Base-by-base conservation (phyloP, 2,329 filamentous ascomycete species). In the Apiospora hydei region DNA sequence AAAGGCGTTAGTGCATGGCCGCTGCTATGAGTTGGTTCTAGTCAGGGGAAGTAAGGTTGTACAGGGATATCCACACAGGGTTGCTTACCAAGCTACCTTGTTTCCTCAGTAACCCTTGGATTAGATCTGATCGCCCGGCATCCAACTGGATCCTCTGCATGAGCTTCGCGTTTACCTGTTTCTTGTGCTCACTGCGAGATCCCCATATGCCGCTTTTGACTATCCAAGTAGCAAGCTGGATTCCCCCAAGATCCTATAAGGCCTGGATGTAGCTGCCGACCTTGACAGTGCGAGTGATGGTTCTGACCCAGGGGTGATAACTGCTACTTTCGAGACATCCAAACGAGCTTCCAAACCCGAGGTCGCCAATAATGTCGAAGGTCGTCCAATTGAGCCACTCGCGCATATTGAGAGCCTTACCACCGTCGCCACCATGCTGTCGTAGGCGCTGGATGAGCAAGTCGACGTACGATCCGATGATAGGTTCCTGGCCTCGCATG, bases 341-440 rank as follows among this genome's bases (percentile, higher is more conserved):
- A 72, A 85, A 85, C 3, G 83, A 79, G 61, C 84, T 79, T 2
- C 84, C 85, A 74, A 87, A 87, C 0, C 83, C 82, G 18, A 88
- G 80, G 75, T 87, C 85, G 38, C 84, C 85, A 71, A 85, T 82
- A 64, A 85, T 78, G 76, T 85, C 84, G 76, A 85, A 85, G 2
- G 83, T 82, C 1, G 81, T 77, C 75, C 79, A 83, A 72, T 83
- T 83, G 72, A 77, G 81, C 82, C 83, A 84, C 64, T 82, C 77
- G 24, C 76, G 78, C 79, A 85, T 81, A 66, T 81, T 78, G 7
- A 81, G 72, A 1, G 78, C 13, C 13, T 41, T 53, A 8, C 70
- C 34, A 4, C 75, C 76, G 8, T 16, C 73, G 7, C 75, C 70
- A 57, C 74, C 68, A 46, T 46, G 38, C 2, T 67, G 38, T 8